Percentiles rank a stretch among this genome's conserved stretches.
phyloP scores from a whole-genome alignment of 2,329 filamentous ascomycete species.

The Aspergillus intermedius region DNA sequence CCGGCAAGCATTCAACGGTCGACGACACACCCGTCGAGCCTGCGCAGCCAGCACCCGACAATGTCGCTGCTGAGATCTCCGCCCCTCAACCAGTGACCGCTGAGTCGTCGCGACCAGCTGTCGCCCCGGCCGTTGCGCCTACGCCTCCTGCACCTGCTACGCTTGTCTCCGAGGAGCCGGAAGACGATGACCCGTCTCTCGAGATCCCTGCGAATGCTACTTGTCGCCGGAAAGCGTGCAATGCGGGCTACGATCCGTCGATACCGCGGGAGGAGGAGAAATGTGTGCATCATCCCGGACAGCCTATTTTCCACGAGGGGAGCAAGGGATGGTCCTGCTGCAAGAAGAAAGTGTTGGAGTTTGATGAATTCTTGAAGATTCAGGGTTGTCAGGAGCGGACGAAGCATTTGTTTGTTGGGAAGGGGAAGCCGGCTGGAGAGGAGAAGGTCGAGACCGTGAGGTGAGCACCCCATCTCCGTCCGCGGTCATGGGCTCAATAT shows the following conservation, averaged over 20 bases:
- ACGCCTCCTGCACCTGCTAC: slow-evolving; percentile 23
- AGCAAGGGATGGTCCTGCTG: slow-evolving; percentile 98
- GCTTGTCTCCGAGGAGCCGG: slow-evolving; percentile 57
- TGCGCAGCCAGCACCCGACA: slow-evolving; percentile 29
- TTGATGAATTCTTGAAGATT: slow-evolving; percentile 96
- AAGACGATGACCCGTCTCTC: slow-evolving; percentile 74
- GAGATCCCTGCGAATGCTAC: slow-evolving; percentile 66
- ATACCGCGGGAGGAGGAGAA: slow-evolving; percentile 60
- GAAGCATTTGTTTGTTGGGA: slow-evolving; percentile 75
- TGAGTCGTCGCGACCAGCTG: slow-evolving; percentile 10
- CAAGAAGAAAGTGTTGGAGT: slow-evolving; percentile 89
- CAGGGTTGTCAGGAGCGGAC: slow-evolving; percentile 79
- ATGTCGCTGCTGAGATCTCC: slow-evolving; percentile 15
- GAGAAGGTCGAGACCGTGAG: slow-evolving; percentile 73
- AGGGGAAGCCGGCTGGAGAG: slow-evolving; percentile 61
- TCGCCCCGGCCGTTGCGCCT: slow-evolving; percentile 25
- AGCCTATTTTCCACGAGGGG: slow-evolving; percentile 92
- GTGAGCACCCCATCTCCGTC: slow-evolving; percentile 39
- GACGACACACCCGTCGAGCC: slow-evolving; percentile 58
- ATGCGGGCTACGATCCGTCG: slow-evolving; percentile 55
- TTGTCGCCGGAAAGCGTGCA: slow-evolving; percentile 75
- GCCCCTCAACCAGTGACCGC: slow-evolving; percentile 5
- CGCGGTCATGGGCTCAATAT: background rate
- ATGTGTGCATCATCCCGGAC: slow-evolving; percentile 84
- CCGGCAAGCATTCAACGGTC: slow-evolving; percentile 83